A percentile compares a stretch with the other conserved stretches of the same genome.
phyloP scores from a whole-genome alignment of 257 asterid genomes.

The Marsdenia floribunda region DNA sequence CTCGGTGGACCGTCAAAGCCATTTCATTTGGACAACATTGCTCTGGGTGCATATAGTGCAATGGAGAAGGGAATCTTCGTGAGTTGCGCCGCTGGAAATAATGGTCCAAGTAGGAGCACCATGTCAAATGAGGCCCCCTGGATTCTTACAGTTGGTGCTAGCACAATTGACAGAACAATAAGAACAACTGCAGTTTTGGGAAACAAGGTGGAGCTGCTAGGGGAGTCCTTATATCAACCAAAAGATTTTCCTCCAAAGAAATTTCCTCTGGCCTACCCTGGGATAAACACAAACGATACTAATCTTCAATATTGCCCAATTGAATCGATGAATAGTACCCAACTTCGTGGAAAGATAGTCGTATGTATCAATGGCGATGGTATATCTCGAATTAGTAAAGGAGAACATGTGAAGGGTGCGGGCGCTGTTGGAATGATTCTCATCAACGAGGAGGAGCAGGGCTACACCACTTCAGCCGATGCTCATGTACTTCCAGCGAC shows the following conservation, averaged over 20 bases:
- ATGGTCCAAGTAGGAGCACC: constrained; percentile 4
- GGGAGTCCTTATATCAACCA: constrained; percentile 17
- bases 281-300: neutral
- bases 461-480: neutral
- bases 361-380: neutral
- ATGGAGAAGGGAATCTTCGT: constrained; percentile 16
- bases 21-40: constrained; percentile 9
- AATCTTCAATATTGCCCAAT: neutral
- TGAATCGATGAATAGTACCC: neutral
- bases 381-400: neutral
- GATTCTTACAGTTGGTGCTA: constrained; percentile 24
- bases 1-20: constrained; percentile 14
- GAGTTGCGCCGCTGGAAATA: constrained; percentile 18
- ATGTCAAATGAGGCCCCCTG: constrained; percentile 20
- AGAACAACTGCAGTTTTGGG: constrained; percentile 11
- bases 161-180: constrained; percentile 13
- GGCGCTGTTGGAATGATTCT: constrained; percentile 22
- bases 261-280: constrained; percentile 13
- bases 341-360: constrained; percentile 14
- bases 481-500: constrained; percentile 10
- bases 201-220: constrained; percentile 10
- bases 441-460: neutral
- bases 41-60: constrained; percentile 18
- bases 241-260: neutral
- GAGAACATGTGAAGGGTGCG: constrained; percentile 1